Evolutionary conservation across 2,329 filamentous ascomycete genomes (phyloP).

Genomic region (Dothistroma pini): DNA sequence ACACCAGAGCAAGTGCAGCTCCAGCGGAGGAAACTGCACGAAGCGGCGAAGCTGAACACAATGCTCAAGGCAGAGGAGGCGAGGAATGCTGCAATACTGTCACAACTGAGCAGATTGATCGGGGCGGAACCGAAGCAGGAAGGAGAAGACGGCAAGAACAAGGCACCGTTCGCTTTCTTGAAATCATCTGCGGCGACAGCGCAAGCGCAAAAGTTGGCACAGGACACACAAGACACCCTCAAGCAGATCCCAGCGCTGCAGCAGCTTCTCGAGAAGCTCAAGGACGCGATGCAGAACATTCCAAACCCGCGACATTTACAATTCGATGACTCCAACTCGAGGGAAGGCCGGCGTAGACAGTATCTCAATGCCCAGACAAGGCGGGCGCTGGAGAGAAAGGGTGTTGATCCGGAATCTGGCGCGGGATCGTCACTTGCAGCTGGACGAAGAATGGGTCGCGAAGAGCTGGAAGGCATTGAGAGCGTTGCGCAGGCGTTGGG

Average conservation of each 20-base stretch:
- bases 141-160: conserved; percentile 13
- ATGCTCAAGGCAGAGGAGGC: conserved; percentile 66
- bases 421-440: conserved; percentile 26
- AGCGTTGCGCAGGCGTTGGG: conserved; percentile 35
- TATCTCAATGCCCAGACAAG: conserved; percentile 81
- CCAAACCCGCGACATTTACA: conserved; percentile 33
- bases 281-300: conserved; percentile 27
- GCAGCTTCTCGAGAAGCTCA: conserved; percentile 62
- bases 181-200: conserved; percentile 45
- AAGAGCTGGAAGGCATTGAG: conserved; percentile 39
- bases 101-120: conserved; percentile 59
- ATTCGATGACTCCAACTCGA: conserved; percentile 38
- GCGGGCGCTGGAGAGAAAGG: conserved; percentile 70
- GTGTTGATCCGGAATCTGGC: conserved; percentile 53
- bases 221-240: conserved; percentile 72
- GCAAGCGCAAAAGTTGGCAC: conserved; percentile 56
- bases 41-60: conserved; percentile 71
- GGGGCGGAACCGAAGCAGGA: conserved; percentile 29
- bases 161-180: conserved; percentile 53
- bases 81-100: conserved; percentile 68
- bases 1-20: conserved; percentile 65
- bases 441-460: conserved; percentile 28
- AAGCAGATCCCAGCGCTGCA: conserved; percentile 79
- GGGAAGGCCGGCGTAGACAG: conserved; percentile 66
- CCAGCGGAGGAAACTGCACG: conserved; percentile 70